Conservation (phyloP, 495 filamentous ascomycete species). For the Aspergillus nanangensis region DNA sequence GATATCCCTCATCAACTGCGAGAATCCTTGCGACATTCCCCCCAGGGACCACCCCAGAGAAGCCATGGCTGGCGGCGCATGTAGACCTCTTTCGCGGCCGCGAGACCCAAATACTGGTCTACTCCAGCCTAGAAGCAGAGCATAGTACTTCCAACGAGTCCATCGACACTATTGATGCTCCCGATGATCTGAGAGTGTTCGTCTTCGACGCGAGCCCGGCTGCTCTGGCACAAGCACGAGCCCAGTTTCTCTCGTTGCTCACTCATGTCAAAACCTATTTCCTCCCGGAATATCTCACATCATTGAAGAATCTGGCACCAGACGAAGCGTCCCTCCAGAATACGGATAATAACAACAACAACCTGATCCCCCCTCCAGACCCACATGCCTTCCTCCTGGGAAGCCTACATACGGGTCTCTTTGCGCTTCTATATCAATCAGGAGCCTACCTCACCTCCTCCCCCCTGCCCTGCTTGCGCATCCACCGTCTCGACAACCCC, state of each 20-base stretch:
- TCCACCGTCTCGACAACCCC: conserved; percentile 31
- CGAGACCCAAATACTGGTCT: conserved; percentile 60
- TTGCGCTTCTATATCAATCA: conserved; percentile 16
- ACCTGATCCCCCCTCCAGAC: conserved; percentile 13
- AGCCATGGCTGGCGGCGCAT: conserved; percentile 47
- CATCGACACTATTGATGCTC: too few species aligned
- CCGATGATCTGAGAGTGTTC: not conserved
- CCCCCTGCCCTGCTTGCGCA: conserved; percentile 14
- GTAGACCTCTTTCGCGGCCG: conserved; percentile 52
- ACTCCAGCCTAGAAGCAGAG: conserved; percentile 46
- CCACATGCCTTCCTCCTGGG: conserved; percentile 33
- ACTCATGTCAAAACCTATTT: conserved; percentile 19
- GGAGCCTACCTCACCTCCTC: not conserved
- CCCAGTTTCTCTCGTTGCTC: conserved; percentile 28
- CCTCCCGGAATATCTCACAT: conserved; percentile 23
- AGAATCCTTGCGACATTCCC: conserved; percentile 41
- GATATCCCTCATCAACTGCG: conserved; percentile 31
- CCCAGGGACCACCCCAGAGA: not conserved
- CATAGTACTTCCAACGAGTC: not conserved
- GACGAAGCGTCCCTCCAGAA: too few species aligned
- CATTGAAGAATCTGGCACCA: not conserved
- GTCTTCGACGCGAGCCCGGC: not conserved
- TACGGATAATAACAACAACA: not conserved
- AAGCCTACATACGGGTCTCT: conserved; percentile 28
- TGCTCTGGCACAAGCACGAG: conserved; percentile 12